Evolutionary conservation across 306 rosid genomes (phyloP).

Genomic region (Luffa acutangula): DNA sequence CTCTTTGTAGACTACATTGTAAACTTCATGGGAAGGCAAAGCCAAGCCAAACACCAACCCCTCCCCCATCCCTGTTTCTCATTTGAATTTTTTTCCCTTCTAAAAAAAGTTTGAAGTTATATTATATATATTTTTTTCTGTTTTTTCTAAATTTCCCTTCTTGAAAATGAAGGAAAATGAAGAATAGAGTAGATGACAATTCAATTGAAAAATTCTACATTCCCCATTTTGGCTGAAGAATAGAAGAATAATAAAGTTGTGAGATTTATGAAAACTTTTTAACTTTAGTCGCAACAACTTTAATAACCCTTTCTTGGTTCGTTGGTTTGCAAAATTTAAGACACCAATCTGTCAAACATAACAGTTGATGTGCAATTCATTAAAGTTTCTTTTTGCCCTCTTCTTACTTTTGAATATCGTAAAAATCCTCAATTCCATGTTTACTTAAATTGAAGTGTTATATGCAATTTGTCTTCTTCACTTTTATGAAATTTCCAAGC

Average conservation of each 20-base stretch:
- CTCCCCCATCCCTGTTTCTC: slow-evolving; percentile 5
- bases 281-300: too few relatives aligned
- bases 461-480: too few relatives aligned
- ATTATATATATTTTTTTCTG: background rate
- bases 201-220: background rate
- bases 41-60: slow-evolving; percentile 63
- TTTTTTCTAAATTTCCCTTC: slow-evolving; percentile 44
- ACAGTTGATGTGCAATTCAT: too few relatives aligned
- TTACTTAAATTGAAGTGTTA: too few relatives aligned
- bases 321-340: too few relatives aligned
- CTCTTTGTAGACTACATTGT: slow-evolving; percentile 18
- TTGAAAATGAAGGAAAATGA: slow-evolving; percentile 60
- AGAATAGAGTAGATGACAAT: background rate
- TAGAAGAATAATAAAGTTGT: background rate
- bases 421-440: too few relatives aligned
- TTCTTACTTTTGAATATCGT: too few relatives aligned
- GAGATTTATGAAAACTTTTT: background rate
- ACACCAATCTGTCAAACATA: too few relatives aligned
- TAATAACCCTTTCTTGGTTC: too few relatives aligned
- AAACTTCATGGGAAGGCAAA: slow-evolving; percentile 78
- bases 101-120: background rate
- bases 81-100: background rate
- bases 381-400: too few relatives aligned
- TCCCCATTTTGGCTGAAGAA: background rate
- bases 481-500: too few relatives aligned